These are phyloP conservation scores for Citrus sinensis DNA, from an alignment of 345 rosid species.

Conservation along the genomic window DNA sequence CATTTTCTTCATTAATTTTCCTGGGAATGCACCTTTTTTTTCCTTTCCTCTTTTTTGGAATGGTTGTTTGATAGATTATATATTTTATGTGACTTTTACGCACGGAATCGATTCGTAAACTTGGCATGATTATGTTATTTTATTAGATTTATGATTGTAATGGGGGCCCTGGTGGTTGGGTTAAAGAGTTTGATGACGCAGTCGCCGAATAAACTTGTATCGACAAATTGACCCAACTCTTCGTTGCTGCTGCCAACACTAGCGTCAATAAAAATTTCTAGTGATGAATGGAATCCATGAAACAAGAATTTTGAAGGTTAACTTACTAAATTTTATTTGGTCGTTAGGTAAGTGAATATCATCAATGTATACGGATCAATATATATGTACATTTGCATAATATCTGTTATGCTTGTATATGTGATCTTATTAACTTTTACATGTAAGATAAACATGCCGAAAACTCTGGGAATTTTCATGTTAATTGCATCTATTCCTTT, in stretches of 20 bases:
- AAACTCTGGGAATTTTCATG: background rate
- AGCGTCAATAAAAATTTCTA: background rate
- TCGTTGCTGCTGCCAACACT: background rate
- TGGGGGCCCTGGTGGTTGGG: background rate
- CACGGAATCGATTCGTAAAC: background rate
- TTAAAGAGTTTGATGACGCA: background rate
- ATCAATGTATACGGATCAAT: background rate
- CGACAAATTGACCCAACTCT: background rate
- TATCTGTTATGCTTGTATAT: background rate
- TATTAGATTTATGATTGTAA: background rate
- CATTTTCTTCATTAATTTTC: background rate
- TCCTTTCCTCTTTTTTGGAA: background rate
- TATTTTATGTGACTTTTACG: no score
- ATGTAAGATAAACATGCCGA: background rate
- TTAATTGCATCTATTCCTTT: background rate
- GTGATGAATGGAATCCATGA: background rate
- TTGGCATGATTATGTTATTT: conserved; percentile 5
- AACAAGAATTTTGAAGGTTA: background rate
- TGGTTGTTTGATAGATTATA: background rate
- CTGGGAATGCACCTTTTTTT: background rate
- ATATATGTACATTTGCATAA: background rate
- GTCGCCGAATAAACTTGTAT: background rate
- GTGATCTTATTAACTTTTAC: background rate
- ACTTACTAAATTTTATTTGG: background rate
- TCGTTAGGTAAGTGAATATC: background rate